These are phyloP conservation scores for Drosera capensis DNA, from an alignment of 148 eudicot species.

Conservation along the genomic window DNA sequence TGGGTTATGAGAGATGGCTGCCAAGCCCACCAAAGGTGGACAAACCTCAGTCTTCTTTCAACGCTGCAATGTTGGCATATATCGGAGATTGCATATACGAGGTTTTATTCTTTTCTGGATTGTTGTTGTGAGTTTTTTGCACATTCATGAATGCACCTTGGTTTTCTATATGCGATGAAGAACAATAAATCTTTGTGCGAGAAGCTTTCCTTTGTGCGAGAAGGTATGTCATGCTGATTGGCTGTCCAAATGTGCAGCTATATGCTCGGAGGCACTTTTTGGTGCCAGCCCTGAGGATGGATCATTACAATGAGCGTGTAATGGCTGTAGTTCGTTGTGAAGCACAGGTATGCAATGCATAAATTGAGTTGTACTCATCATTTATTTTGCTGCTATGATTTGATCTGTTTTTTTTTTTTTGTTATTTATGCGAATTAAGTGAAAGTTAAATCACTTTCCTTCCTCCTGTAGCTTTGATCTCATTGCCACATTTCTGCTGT, in stretches of 20 bases:
- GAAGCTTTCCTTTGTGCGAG: too few species aligned
- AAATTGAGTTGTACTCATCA: too few species aligned
- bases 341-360: slow-evolving; percentile 49
- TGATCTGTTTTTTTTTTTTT: too few species aligned
- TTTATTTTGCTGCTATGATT: too few species aligned
- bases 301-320: slow-evolving; percentile 85
- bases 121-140: neutral
- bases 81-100: slow-evolving; percentile 83
- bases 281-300: slow-evolving; percentile 74
- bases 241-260: slow-evolving; percentile 29
- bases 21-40: slow-evolving; percentile 66
- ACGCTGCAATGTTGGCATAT: slow-evolving; percentile 76
- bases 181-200: too few species aligned
- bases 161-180: too few species aligned
- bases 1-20: slow-evolving; percentile 73
- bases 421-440: too few species aligned
- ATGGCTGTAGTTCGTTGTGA: slow-evolving; percentile 96
- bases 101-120: slow-evolving; percentile 16
- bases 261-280: slow-evolving; percentile 95
- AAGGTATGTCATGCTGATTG: neutral
- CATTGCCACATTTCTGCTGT: too few species aligned
- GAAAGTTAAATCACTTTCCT: too few species aligned
- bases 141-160: neutral
- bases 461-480: too few species aligned
- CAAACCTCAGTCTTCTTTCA: slow-evolving; percentile 65